Evolutionary conservation across 2,329 filamentous ascomycete species (phyloP), one percentile per base, ranked within the genome.

Genomic region (Drechslerella dactyloides): DNA sequence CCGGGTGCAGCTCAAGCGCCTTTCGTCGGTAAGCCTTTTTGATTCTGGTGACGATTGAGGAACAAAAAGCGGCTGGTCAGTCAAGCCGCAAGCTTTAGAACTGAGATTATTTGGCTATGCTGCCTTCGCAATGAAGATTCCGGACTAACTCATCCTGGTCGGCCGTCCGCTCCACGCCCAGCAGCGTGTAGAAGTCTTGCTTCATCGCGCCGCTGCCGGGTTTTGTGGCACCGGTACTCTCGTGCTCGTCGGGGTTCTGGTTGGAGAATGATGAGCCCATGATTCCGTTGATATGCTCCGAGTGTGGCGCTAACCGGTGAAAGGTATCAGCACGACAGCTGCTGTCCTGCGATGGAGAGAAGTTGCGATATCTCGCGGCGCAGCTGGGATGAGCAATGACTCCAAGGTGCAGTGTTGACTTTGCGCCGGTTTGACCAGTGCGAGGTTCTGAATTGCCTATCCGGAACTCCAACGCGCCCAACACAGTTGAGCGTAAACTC

Each of bases 11-110:
- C 79, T 97, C 92, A 54, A 99, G 86, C 0, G 94, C 94, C 79
- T 93, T 97, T 73, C 83, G 87, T 74, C 91, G 87, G 80, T 99
- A 99, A 13, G 93, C 92, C 77, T 91, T 96, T 78, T 96, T 96
- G 77, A 99, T 92, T 74, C 90, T 93, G 46, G 2, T 42, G 37
- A 13, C 13, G n/a, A 3, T 13, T 15, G 13, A 4, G 5, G 37
- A 17, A 4, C 15, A 42, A 17, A 17, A 21, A 3, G 23, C 11
- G 21, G 17, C 46, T 51, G 23, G 10, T 27, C 4, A 51, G 46
- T 4, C 46, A 27, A 15, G 46, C 8, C 27, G 8, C 8, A 3
- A 33, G 8, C 27, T 3, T 3, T 33, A n/a, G 46, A 51, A 15
- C 2, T 4, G 37, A 4, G n/a, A 51, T 19, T 15, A 51, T 51